Conservation (phyloP, 106 monocot species). For the Dioscorea zingiberensis region DNA sequence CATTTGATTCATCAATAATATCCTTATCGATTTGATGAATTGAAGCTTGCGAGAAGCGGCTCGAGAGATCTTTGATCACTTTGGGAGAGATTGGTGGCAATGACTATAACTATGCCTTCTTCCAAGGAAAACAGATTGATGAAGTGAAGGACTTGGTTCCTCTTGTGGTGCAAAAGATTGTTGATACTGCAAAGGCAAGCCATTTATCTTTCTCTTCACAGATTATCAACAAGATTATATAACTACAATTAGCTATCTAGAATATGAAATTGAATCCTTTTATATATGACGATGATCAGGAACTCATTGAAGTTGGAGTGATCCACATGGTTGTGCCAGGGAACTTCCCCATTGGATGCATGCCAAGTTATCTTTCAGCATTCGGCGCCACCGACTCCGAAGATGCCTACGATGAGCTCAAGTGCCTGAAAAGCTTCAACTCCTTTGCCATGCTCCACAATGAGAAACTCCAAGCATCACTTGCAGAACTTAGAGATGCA, state of each 20-base stretch:
- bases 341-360: constrained; percentile 10
- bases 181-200: constrained; percentile 9
- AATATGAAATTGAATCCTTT: too few relatives aligned
- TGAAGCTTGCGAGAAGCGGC: constrained; percentile 10
- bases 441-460: constrained; percentile 15
- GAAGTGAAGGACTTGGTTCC: constrained; percentile 18
- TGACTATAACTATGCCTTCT: constrained; percentile 33
- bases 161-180: constrained; percentile 10
- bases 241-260: too few relatives aligned
- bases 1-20: not conserved
- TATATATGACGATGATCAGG: not conserved
- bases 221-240: too few relatives aligned
- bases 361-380: constrained; percentile 2
- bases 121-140: not conserved
- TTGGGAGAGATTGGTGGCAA: constrained; percentile 62
- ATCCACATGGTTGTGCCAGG: not conserved
- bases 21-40: not conserved
- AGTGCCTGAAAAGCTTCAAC: constrained; percentile 4
- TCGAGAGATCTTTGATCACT: constrained; percentile 27
- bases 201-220: too few relatives aligned
- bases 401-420: not conserved
- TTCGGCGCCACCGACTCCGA: not conserved
- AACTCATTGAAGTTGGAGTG: not conserved
- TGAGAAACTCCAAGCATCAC: not conserved
- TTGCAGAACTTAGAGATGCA: constrained; percentile 1